Evolutionary conservation across 805 yeast genomes (phyloP), one percentile per base, ranked within the genome.

Genomic region (Alloascoidea hylecoeti): DNA sequence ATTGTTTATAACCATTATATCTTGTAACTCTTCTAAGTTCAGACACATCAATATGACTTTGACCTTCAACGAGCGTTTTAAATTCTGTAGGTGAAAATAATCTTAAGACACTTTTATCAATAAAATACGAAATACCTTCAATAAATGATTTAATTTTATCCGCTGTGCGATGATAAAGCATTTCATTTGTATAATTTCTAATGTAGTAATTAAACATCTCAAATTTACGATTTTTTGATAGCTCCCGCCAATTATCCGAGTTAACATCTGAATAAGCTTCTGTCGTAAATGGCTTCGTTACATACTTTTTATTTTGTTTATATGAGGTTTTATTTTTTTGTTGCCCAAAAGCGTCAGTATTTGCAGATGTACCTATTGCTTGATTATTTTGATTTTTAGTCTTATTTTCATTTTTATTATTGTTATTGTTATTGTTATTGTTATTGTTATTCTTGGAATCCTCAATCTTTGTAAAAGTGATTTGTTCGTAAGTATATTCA

Each of bases 1-100:
- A 52, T n/a, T 54, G 60, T 23, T 52, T 47, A 40, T 55, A 68
- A 2, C 67, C 70, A 57, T 43, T 44, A 46, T 68, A 70, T 17
- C 47, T 56, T 2, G 63, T 64, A 35, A 57, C 55, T 4, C 46
- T 43, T 37, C 56, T 53, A 60, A 70, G 59, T 38, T 65, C 68
- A 15, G 51, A 48, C 13, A 67, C 49, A 40, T 63, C 50, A 3
- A 68, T 55, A 28, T 63, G 63, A 33, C 44, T 52, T 9, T 54
- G 53, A 0, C 70, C 73, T 23, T 72, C 68, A 12, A 66, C 52
- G n/a, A 63, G 47, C 2, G 17, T 14, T 39, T 40, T 40, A 14
- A 55, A 39, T 4, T 44, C 50, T 4, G 27, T 17, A 3, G 46
- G 32, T 13, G 43, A 14, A 15, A 52, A 38, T 17, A 44, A 12